These are phyloP conservation scores for Phaseolus lunatus DNA, from an alignment of 306 rosid genomes.

Conservation along the genomic window DNA sequence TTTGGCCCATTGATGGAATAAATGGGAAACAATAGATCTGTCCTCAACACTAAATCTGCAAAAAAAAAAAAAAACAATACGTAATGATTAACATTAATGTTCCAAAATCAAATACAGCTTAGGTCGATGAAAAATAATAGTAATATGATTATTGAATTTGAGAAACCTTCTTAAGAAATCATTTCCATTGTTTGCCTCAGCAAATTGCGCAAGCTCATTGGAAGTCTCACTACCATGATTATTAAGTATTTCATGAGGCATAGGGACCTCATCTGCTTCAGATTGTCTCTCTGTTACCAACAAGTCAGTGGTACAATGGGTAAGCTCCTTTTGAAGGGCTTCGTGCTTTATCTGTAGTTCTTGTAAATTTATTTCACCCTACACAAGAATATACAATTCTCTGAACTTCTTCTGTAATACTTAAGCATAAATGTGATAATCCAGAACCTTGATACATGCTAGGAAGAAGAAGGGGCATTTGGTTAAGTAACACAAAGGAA, in stretches of 20 bases:
- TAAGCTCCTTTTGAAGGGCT: constrained; percentile 48
- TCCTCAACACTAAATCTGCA: constrained; percentile 78
- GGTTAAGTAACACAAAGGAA: constrained; percentile 7
- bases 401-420: constrained; percentile 26
- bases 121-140: constrained; percentile 32
- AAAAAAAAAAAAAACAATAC: constrained; percentile 33
- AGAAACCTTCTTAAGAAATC: constrained; percentile 78
- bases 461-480: neutral
- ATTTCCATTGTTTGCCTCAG: constrained; percentile 58
- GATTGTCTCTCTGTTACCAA: constrained; percentile 40
- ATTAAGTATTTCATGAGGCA: constrained; percentile 52
- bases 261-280: constrained; percentile 54
- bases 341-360: constrained; percentile 51
- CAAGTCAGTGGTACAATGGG: constrained; percentile 36
- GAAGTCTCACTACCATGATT: constrained; percentile 48
- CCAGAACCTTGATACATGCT: constrained; percentile 14
- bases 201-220: constrained; percentile 55
- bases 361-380: constrained; percentile 65
- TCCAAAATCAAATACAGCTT: constrained; percentile 29
- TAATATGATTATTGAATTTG: constrained; percentile 38
- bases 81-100: constrained; percentile 23
- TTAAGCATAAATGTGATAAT: constrained; percentile 20
- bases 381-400: constrained; percentile 44
- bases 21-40: constrained; percentile 77
- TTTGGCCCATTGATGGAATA: constrained; percentile 95